Evolutionary conservation across 371 early-diverging fungal genomes (phyloP), one percentile per base, ranked within the genome.

Genomic region (Mortierella sp.): DNA sequence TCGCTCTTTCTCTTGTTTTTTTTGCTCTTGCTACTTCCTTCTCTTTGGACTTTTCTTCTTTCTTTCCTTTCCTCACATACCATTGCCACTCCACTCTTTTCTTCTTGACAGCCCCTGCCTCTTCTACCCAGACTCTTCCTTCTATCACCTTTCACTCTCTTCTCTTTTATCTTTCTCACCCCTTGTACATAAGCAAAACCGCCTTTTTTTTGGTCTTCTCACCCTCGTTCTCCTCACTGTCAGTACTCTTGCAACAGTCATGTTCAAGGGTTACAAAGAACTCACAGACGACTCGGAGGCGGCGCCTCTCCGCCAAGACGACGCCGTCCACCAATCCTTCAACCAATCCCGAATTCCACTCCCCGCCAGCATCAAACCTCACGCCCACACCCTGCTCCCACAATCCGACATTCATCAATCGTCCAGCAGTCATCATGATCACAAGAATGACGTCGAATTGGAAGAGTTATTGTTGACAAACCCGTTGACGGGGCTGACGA

Each of bases 391-490:
- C 11, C 68, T 68, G 24, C 68, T 68, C 44, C 68, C 68, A 3
- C 68, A 68, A 68, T 68, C 68, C 68, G 68, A 68, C 68, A n/a
- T n/a, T 55, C 38, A 24, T 11, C 68, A 42, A 24, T 44, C 71
- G 26, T 21, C 28, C 9, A 14, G 26, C 52, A 26, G 10, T 45
- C 31, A 44, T 3, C n/a, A 50, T 19, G 21, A 28, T 8, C 26
- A 55, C 24, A 72, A 77, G 44, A 73, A 76, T 11, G 87, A 75
- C 42, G 73, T 86, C 50, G 92, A 92, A 75, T 84, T 92, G 50
- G 91, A 92, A 55, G 90, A 90, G 2, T 75, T 92, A 72, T 82
- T 83, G 75, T 42, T 88, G 34, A 91, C 92, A 4, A 86, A 89
- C 76, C 92, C 91, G 47, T 68, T 78, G 72, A 82, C 82, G 54